Base-by-base conservation (phyloP, 2,329 filamentous ascomycete species). In the Acephala macrosclerotiorum region DNA sequence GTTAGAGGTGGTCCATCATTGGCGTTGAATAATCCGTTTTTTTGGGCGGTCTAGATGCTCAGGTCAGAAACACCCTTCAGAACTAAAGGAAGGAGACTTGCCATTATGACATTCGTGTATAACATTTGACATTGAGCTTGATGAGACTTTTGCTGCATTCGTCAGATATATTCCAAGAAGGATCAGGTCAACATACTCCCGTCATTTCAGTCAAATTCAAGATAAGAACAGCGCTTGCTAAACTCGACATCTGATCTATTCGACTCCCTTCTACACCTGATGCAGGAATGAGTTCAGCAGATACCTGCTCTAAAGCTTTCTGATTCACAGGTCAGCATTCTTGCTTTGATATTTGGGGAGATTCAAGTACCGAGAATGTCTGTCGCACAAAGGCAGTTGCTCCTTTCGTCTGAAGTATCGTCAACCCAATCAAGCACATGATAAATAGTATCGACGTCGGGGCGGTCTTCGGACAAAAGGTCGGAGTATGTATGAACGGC, bases 381-480 rank as follows among this genome's bases (percentile, higher is more conserved):
- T 68, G 68, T 77, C 63, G 73, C 72, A 63, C 79, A 71, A 85
- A 86, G 35, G 77, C 80, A 0, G 81, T 80, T 12, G 83, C 82
- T 12, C 83, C 83, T 53, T 81, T 83, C 1, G 83, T 85, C 9
- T 82, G 83, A 45, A 85, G 71, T 59, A 85, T 80, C 58, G 82
- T 81, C 70, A 85, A 78, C 3, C 84, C 84, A 38, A 85, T 82
- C 16, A 85, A 77, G 69, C 82, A 85, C 81, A 86, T 85, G 25
- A 80, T 79, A 57, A 85, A 81, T 0, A 85, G 73, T 20, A 85
- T 73, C 11, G 82, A 78, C 25, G 78, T 76, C 22, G 79, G 79
- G 3, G 82, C 80, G 51, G 80, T 80, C 59, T 81, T 82, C 1
- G 83, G 82, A 16, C 80, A 81, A 66, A 85, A 86, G 0, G 83